These are phyloP conservation scores for Hypoxylon sp. DNA, from an alignment of 2,329 filamentous ascomycete genomes.

Conservation along the genomic window DNA sequence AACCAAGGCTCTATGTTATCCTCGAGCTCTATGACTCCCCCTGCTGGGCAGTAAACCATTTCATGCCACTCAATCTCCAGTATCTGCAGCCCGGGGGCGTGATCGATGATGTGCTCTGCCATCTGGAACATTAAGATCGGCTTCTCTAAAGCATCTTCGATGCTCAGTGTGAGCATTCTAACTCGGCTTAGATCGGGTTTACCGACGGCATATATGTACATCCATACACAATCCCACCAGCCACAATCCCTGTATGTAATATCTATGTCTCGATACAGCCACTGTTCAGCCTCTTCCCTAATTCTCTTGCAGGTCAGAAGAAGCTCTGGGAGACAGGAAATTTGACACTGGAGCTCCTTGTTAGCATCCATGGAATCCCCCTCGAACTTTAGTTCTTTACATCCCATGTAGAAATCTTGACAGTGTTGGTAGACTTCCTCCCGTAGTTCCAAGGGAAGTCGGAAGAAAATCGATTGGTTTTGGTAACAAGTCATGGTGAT, in stretches of 20 bases:
- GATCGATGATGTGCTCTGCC: constrained; percentile 6
- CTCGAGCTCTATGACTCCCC: background rate
- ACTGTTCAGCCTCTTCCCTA: constrained; percentile 4
- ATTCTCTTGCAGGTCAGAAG: constrained; percentile 14
- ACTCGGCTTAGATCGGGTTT: background rate
- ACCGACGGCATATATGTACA: background rate
- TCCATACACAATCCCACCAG: background rate
- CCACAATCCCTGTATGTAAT: background rate
- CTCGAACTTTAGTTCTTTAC: background rate
- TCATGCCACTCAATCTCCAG: constrained; percentile 2
- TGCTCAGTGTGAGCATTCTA: background rate
- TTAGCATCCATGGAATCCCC: background rate
- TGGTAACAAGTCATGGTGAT: background rate
- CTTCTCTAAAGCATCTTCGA: background rate
- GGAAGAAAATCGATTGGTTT: constrained; percentile 14
- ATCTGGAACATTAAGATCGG: background rate
- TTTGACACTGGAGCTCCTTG: background rate
- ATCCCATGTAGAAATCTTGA: background rate
- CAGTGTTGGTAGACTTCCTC: constrained; percentile 6
- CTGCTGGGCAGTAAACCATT: background rate
- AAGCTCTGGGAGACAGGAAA: background rate
- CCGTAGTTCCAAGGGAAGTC: constrained; percentile 9
- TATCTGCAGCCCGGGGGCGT: background rate
- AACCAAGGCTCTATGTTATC: constrained; percentile 4
- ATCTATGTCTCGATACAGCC: background rate